Conservation (phyloP, 345 rosid species). For the Kandelia obovata region DNA sequence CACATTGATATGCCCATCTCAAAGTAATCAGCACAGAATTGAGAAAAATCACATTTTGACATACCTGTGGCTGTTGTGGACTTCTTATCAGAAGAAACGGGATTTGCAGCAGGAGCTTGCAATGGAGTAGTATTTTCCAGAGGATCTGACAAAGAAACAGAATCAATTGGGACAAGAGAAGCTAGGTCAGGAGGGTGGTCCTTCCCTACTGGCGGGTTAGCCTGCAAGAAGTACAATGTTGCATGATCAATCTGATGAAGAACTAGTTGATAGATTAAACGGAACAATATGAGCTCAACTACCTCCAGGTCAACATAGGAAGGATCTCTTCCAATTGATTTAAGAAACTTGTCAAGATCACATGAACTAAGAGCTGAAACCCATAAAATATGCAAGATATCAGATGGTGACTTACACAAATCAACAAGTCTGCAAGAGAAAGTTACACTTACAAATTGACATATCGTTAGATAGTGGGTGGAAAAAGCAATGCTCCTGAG, state of each 20-base stretch:
- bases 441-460: constrained; percentile 59
- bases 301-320: constrained; percentile 78
- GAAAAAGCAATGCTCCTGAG: constrained; percentile 65
- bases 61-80: constrained; percentile 43
- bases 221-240: constrained; percentile 42
- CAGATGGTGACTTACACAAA: no score
- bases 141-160: constrained; percentile 49
- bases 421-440: background rate
- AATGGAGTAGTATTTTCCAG: constrained; percentile 31
- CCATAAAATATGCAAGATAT: background rate
- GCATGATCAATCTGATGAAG: background rate
- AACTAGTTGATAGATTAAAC: background rate
- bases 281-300: constrained; percentile 14
- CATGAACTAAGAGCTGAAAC: constrained; percentile 54
- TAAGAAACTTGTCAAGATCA: constrained; percentile 73
- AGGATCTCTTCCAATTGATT: constrained; percentile 44
- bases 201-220: constrained; percentile 75
- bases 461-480: constrained; percentile 82
- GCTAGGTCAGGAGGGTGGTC: constrained; percentile 95
- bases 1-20: no score
- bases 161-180: constrained; percentile 59
- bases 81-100: constrained; percentile 31
- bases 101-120: constrained; percentile 32
- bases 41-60: no score
- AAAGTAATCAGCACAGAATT: no score